Base-by-base conservation (phyloP, 2,329 filamentous ascomycete species). In the Monilinia fructicola region DNA sequence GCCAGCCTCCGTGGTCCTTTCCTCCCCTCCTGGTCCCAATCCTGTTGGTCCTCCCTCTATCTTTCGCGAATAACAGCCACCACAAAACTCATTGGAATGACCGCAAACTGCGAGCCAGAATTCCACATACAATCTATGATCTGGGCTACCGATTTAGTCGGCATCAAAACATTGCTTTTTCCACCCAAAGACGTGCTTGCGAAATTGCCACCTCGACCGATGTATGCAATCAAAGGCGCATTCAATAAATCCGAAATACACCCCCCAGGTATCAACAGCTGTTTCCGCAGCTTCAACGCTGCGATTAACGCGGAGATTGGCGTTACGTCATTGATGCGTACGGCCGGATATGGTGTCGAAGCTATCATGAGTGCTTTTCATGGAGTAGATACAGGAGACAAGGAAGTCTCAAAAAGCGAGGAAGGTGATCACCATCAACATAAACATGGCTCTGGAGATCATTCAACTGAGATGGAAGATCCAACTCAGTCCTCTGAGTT, bases 81-180 rank as follows among this genome's bases (percentile, higher is more conserved):
- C 69, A 72, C 12, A 66, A 73, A 75, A 71, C 71, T 76, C 26
- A 71, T 75, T 12, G 73, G 74, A 5, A 76, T 76, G 71, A 72
- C 73, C 11, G 69, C 68, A 12, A 74, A 74, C 66, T 76, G 74
- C 52, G 65, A 65, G 65, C 70, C 71, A 18, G 63, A 61, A 6
- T 70, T 73, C 63, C 73, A 74, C 61, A 69, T 75, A 52, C 74
- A 73, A 68, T 73, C 72, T 55, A 75, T 75, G 73, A 73, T 76
- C 66, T 75, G 70, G 71, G 73, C 74, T 28, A 74, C 72, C 54
- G 73, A 76, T 59, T 48, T 54, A 18, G 56, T 67, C 16, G 70
- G 73, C 28, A 59, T 76, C 12, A 68, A 71, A 66, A 68, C 67
- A 7, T 67, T 75, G 7, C 71, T 76, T 40, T 72, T 70, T 54